Percentiles rank a stretch among this genome's conserved stretches.
phyloP scores from a whole-genome alignment of 2,329 filamentous ascomycete species.

The Neonectria punicea region DNA sequence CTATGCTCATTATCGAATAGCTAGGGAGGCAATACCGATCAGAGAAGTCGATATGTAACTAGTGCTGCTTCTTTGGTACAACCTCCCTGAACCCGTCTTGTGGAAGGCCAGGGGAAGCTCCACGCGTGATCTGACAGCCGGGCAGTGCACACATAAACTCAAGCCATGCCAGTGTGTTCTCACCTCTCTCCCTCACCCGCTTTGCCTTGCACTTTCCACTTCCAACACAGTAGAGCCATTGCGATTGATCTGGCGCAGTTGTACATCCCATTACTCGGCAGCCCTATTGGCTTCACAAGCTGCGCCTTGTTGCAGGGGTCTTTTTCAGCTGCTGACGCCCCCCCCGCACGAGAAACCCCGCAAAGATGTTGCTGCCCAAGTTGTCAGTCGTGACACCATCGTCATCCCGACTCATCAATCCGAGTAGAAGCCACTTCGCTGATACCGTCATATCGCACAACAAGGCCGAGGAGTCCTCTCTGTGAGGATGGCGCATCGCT shows the following conservation, averaged over 20 bases:
- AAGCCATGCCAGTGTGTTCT: neutral
- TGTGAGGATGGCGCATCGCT: constrained; percentile 7
- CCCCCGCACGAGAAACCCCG: constrained; percentile 3
- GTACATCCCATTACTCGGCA: too few species aligned
- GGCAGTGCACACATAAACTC: neutral
- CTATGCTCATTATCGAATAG: too few species aligned
- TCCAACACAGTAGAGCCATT: constrained; percentile 2
- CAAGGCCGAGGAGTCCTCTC: constrained; percentile 1
- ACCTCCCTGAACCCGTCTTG: neutral
- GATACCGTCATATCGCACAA: constrained; percentile 15
- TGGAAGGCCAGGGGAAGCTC: constrained; percentile 4
- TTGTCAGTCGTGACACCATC: neutral
- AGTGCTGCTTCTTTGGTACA: constrained; percentile 7
- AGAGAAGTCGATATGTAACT: neutral
- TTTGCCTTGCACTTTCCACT: constrained; percentile 8
- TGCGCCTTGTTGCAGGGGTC: neutral
- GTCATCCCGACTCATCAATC: constrained; percentile 1
- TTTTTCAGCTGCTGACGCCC: constrained; percentile 12
- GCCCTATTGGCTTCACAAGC: too few species aligned
- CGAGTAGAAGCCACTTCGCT: constrained; percentile 11
- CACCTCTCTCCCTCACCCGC: constrained; percentile 6
- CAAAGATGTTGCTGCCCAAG: neutral
- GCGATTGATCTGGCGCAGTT: neutral
- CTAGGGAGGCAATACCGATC: too few species aligned
- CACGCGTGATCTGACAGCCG: constrained; percentile 1